Conservation (phyloP, 371 early-diverging fungal genomes). For the Smittium culicis region DNA sequence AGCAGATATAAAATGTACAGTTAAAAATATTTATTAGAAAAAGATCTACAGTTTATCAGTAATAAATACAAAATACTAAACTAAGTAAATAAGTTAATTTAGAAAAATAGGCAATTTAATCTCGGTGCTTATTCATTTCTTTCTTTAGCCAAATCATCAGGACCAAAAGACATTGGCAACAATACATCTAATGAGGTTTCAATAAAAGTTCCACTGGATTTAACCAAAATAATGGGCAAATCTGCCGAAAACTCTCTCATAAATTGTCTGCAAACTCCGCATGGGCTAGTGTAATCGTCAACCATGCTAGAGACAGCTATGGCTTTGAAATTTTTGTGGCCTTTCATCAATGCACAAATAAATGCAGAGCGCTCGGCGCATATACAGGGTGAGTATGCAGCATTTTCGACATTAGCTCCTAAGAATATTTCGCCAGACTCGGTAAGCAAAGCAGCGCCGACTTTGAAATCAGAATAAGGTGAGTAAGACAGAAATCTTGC, state of each 20-base stretch:
- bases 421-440: constrained; percentile 32
- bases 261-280: constrained; percentile 35
- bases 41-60: no score
- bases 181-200: constrained; percentile 29
- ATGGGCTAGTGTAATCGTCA: constrained; percentile 2
- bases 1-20: no score
- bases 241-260: constrained; percentile 45
- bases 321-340: constrained; percentile 31
- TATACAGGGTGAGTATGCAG: constrained; percentile 32
- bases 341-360: constrained; percentile 43
- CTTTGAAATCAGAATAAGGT: constrained; percentile 53
- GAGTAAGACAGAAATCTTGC: constrained; percentile 32
- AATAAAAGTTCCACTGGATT: constrained; percentile 28
- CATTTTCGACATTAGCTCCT: constrained; percentile 51
- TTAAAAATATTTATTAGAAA: no score
- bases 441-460: constrained; percentile 43
- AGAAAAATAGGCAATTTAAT: no score
- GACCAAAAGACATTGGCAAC: constrained; percentile 43
- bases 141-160: constrained; percentile 28
- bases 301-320: constrained; percentile 38
- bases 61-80: no score
- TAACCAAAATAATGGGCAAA: constrained; percentile 27
- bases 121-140: no score
- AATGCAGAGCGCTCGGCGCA: constrained; percentile 53
- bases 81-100: no score